Conservation (phyloP, 352 stramenopile species). For the Pythium brassicae region DNA sequence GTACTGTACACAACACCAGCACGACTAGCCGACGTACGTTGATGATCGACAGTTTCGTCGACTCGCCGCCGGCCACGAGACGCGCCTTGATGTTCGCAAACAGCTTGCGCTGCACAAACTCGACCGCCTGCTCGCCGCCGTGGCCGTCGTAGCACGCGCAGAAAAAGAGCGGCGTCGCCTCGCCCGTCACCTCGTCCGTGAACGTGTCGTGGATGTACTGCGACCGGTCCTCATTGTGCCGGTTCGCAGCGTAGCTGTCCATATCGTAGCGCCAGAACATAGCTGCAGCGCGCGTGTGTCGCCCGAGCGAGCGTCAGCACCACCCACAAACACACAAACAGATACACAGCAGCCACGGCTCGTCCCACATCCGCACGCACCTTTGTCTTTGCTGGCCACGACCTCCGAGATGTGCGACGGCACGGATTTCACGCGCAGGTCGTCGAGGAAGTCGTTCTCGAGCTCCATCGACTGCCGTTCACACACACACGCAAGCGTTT, state of each 20-base stretch:
- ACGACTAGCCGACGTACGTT: conserved; percentile 21
- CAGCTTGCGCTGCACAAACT: conserved; percentile 62
- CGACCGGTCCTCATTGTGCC: conserved; percentile 59
- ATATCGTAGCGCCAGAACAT: conserved; percentile 66
- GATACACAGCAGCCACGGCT: no score
- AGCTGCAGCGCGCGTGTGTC: no score
- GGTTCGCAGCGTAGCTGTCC: conserved; percentile 66
- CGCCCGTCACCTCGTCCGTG: conserved; percentile 10
- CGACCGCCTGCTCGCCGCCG: conserved; percentile 54
- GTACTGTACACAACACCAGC: no score
- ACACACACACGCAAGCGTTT: background rate
- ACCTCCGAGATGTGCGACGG: conserved; percentile 52
- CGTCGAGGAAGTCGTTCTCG: conserved; percentile 37
- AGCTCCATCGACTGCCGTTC: conserved; percentile 19
- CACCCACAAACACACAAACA: background rate
- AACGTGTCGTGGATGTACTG: conserved; percentile 48
- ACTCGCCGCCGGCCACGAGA: conserved; percentile 20
- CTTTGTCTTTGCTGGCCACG: conserved; percentile 25
- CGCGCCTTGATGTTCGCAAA: conserved; percentile 52
- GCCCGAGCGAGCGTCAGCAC: background rate
- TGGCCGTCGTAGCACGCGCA: conserved; percentile 73
- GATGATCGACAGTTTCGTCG: conserved; percentile 44
- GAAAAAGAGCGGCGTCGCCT: conserved; percentile 42
- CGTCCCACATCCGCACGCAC: conserved; percentile 7
- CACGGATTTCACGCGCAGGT: conserved; percentile 43